Percentiles rank a stretch among this genome's conserved stretches.
phyloP scores from a whole-genome alignment of 2,329 filamentous ascomycete genomes.

The Aspergillus sp. region DNA sequence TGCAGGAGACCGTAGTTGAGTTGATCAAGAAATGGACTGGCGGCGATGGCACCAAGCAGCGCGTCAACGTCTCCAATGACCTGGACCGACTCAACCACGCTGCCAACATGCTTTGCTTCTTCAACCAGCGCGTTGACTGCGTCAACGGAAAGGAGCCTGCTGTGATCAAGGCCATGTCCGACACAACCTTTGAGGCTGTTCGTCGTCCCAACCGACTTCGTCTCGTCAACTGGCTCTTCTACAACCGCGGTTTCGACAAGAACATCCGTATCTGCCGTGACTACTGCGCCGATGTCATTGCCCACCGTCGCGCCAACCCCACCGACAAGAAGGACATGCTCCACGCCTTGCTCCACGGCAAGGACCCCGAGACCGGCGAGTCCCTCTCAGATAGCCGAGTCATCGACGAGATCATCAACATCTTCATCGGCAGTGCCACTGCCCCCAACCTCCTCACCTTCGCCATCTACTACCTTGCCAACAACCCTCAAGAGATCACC shows the following conservation, averaged over 20 bases:
- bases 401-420: slow-evolving; percentile 64
- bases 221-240: slow-evolving; percentile 50
- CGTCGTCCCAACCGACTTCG: slow-evolving; percentile 50
- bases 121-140: slow-evolving; percentile 46
- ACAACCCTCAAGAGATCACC: slow-evolving; percentile 55
- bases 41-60: slow-evolving; percentile 23
- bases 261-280: slow-evolving; percentile 52
- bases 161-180: slow-evolving; percentile 52
- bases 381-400: slow-evolving; percentile 56
- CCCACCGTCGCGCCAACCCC: slow-evolving; percentile 51
- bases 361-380: slow-evolving; percentile 59
- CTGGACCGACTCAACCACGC: slow-evolving; percentile 53
- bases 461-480: slow-evolving; percentile 60
- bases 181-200: slow-evolving; percentile 52
- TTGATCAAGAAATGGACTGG: slow-evolving; percentile 49
- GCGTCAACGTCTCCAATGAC: slow-evolving; percentile 45
- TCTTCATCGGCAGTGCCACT: slow-evolving; percentile 65
- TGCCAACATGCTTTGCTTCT: slow-evolving; percentile 47
- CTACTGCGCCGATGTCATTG: slow-evolving; percentile 54
- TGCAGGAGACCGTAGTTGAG: slow-evolving; percentile 47
- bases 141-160: slow-evolving; percentile 45
- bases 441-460: slow-evolving; percentile 65
- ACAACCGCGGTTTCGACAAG: slow-evolving; percentile 50
- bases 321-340: slow-evolving; percentile 58
- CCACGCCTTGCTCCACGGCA: slow-evolving; percentile 53